Evolutionary conservation across 1,284 basidiomycete species (phyloP).

Genomic region (Pulveroboletus sp.): DNA sequence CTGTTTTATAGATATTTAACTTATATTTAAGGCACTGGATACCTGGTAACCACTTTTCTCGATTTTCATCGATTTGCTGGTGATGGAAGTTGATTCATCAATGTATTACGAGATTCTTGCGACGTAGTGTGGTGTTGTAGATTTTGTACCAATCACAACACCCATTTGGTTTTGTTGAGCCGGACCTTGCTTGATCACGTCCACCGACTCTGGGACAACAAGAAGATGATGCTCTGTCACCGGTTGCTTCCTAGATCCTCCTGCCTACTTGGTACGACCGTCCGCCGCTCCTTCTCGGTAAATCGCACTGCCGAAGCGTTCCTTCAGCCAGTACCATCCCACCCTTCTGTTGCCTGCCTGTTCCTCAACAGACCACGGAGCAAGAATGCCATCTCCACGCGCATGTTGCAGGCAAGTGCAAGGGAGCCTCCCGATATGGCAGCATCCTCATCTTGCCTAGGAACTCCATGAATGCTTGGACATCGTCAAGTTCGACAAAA

Average conservation of each 20-base stretch:
- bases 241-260: not conserved
- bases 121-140: constrained; percentile 6
- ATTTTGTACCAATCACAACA: constrained; percentile 2
- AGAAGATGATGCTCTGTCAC: constrained; percentile 16
- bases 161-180: not conserved
- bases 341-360: constrained; percentile 63
- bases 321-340: constrained; percentile 48
- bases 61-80: constrained; percentile 10
- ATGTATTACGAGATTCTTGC: constrained; percentile 10
- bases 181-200: not conserved
- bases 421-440: not conserved
- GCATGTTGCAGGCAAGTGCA: constrained; percentile 62
- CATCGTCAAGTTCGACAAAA: constrained; percentile 65
- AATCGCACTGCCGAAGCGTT: constrained; percentile 49
- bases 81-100: constrained; percentile 4
- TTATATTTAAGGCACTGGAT: constrained; percentile 7
- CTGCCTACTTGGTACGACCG: not conserved
- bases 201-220: no score
- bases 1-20: constrained; percentile 31
- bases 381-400: constrained; percentile 87
- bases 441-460: constrained; percentile 41
- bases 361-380: constrained; percentile 80
- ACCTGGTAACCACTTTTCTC: constrained; percentile 6
- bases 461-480: constrained; percentile 73
- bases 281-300: constrained; percentile 27